Evolutionary conservation across 768 basidiomycete genomes (phyloP).

Genomic region (Collybia mongolica): DNA sequence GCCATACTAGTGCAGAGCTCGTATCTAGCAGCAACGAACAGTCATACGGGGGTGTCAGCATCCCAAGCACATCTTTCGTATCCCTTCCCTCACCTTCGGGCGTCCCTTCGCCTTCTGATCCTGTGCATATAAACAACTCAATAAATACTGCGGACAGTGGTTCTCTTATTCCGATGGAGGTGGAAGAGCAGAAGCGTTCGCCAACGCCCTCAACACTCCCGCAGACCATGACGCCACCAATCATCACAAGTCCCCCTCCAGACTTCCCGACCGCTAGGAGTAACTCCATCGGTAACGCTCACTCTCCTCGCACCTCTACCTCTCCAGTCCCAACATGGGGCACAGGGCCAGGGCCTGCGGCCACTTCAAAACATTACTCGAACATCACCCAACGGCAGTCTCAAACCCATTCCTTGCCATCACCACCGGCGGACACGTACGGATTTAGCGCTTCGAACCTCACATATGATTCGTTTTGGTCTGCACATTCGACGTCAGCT

Average conservation of each 20-base stretch:
- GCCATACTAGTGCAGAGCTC: slow-evolving; percentile 3
- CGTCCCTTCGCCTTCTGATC: background rate
- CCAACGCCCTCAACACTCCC: slow-evolving; percentile 1
- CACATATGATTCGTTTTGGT: slow-evolving; percentile 68
- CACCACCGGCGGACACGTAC: slow-evolving; percentile 18
- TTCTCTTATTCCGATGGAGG: slow-evolving; percentile 12
- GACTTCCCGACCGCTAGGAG: background rate
- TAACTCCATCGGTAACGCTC: background rate
- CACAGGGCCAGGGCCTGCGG: background rate
- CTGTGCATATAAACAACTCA: background rate
- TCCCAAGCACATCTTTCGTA: background rate
- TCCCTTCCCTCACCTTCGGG: background rate
- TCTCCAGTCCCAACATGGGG: slow-evolving; percentile 11
- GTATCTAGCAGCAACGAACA: slow-evolving; percentile 1
- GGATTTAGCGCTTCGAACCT: slow-evolving; percentile 32
- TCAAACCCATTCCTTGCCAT: slow-evolving; percentile 4
- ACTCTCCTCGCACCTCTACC: background rate
- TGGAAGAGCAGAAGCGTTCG: slow-evolving; percentile 11
- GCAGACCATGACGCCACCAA: slow-evolving; percentile 3
- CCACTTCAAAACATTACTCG: slow-evolving; percentile 11
- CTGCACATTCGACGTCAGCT: slow-evolving; percentile 39
- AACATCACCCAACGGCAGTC: slow-evolving; percentile 8
- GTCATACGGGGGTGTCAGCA: background rate
- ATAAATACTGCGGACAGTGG: slow-evolving; percentile 3
- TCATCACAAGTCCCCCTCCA: slow-evolving; percentile 1